Evolutionary conservation across 164 flowering plant genomes (phyloP).

Genomic region (Aristolochia contorta): DNA sequence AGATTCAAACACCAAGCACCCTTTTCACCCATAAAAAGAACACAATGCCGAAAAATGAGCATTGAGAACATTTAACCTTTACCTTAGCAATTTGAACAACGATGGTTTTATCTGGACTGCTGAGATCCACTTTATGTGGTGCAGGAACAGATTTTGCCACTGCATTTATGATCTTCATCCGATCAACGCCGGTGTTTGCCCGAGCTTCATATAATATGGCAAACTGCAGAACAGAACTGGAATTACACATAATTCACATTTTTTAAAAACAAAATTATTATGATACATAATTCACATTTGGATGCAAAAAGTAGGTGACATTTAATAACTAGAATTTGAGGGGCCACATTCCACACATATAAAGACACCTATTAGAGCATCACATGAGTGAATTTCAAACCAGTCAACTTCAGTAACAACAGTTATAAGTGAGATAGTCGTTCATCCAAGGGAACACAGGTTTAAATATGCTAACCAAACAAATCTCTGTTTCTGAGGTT

Average conservation of each 20-base stretch:
- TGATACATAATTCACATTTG: no score
- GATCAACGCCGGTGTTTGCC: constrained; percentile 81
- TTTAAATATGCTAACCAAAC: no score
- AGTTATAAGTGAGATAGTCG: no score
- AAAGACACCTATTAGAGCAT: no score
- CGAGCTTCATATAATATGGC: constrained; percentile 86
- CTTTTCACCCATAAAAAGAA: not conserved
- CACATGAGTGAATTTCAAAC: no score
- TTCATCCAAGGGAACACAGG: no score
- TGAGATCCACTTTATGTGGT: constrained; percentile 88
- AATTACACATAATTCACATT: not conserved
- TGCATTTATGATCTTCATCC: constrained; percentile 69
- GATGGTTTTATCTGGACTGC: constrained; percentile 71
- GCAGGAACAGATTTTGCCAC: constrained; percentile 89
- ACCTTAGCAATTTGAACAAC: constrained; percentile 82
- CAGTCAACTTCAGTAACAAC: no score
- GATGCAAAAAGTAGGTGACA: not conserved
- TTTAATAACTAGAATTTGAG: not conserved
- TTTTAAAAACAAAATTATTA: no score
- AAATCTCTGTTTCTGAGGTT: no score
- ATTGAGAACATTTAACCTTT: constrained; percentile 2
- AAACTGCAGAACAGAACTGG: constrained; percentile 43
- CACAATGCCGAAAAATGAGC: not conserved
- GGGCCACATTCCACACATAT: no score
- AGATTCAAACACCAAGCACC: not conserved